Evolutionary conservation across 2,329 filamentous ascomycete genomes (phyloP).

Genomic region (Aspergillus quadricinctus): DNA sequence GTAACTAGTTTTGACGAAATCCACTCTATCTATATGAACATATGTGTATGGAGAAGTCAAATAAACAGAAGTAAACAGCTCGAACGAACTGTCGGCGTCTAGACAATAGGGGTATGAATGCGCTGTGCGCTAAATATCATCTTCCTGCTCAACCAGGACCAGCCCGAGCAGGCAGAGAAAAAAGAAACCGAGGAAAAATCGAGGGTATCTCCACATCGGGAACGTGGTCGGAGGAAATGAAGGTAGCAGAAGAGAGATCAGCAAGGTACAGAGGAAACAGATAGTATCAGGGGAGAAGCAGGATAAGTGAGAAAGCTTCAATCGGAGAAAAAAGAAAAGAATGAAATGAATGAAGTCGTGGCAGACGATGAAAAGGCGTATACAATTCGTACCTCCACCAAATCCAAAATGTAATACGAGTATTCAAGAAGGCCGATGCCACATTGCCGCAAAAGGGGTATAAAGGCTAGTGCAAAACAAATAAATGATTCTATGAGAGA

Average conservation of each 20-base stretch:
- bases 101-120: background rate
- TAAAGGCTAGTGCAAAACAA: conserved; percentile 11
- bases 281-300: conserved; percentile 5
- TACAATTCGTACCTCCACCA: conserved; percentile 1
- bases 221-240: conserved; percentile 1
- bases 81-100: background rate
- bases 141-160: conserved; percentile 7
- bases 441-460: conserved; percentile 11
- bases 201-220: background rate
- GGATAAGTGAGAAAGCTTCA: background rate
- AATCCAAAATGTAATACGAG: conserved; percentile 1
- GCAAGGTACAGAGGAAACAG: conserved; percentile 12
- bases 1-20: background rate
- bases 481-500: background rate
- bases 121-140: conserved; percentile 7
- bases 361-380: background rate
- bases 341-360: background rate
- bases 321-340: conserved; percentile 2
- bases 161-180: background rate
- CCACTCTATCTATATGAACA: background rate
- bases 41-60: background rate
- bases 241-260: background rate
- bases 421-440: background rate
- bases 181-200: background rate
- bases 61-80: background rate